These are phyloP conservation scores for Tremella mesenterica DNA, from an alignment of 768 basidiomycete species.

Conservation along the genomic window DNA sequence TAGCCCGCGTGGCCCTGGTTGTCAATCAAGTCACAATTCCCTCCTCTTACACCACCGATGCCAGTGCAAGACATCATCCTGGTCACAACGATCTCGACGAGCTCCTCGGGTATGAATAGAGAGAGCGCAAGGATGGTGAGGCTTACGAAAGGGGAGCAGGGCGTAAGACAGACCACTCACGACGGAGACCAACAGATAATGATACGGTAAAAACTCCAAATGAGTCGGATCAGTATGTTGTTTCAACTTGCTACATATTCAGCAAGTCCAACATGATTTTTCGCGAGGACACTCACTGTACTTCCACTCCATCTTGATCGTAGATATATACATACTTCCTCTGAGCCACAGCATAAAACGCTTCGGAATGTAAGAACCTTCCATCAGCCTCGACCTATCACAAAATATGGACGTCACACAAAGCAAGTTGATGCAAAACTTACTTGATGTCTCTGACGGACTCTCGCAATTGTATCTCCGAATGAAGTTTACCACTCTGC, in stretches of 20 bases:
- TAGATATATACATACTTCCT: conserved; percentile 95
- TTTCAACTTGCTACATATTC: conserved; percentile 42
- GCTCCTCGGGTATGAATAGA: too few species aligned
- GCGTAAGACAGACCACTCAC: conserved; percentile 49
- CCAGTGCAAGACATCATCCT: too few species aligned
- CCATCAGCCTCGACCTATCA: not conserved
- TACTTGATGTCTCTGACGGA: conserved; percentile 87
- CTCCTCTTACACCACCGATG: not conserved
- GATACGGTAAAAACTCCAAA: conserved; percentile 87
- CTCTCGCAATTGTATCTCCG: conserved; percentile 76
- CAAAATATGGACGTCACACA: not conserved
- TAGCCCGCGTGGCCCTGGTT: conserved; percentile 71
- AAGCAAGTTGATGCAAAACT: conserved; percentile 35
- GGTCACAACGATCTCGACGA: too few species aligned
- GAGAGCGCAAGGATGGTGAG: too few species aligned
- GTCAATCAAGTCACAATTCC: conserved; percentile 37
- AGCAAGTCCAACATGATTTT: conserved; percentile 43
- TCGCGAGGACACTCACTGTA: conserved; percentile 63
- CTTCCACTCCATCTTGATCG: conserved; percentile 82
- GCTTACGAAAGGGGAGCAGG: too few species aligned
- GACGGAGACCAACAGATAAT: conserved; percentile 80
- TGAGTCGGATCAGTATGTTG: conserved; percentile 69
- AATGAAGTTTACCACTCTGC: conserved; percentile 73
- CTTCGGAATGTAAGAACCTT: conserved; percentile 86
- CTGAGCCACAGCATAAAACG: conserved; percentile 89